phyloP scores from a whole-genome alignment of 257 asterid genomes.

The Solanum neorickii region DNA sequence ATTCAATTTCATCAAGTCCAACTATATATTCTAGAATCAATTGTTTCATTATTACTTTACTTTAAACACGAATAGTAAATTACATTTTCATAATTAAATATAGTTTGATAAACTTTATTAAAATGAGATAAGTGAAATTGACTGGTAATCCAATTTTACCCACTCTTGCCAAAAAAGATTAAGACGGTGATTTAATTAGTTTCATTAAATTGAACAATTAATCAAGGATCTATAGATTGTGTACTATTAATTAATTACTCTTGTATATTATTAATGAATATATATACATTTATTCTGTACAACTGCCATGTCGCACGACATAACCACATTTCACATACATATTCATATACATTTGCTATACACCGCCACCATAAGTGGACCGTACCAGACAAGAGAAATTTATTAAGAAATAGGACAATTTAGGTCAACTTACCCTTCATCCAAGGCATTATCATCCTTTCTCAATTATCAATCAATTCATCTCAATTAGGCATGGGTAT shows the following conservation, averaged over 20 bases:
- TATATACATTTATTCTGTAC: neutral
- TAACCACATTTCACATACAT: too few relatives aligned
- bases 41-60: too few relatives aligned
- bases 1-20: too few relatives aligned
- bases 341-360: too few relatives aligned
- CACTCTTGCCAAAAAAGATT: neutral
- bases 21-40: neutral
- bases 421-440: too few relatives aligned
- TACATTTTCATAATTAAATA: neutral
- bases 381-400: too few relatives aligned
- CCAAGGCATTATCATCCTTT: too few relatives aligned
- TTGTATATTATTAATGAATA: neutral
- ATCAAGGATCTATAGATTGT: neutral
- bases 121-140: neutral
- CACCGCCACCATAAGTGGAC: too few relatives aligned
- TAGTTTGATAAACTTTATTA: neutral
- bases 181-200: neutral
- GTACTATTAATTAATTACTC: neutral
- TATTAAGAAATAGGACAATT: too few relatives aligned
- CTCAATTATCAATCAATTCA: too few relatives aligned
- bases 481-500: too few relatives aligned
- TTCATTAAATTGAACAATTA: neutral
- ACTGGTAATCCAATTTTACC: neutral
- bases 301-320: neutral
- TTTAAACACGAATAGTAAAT: too few relatives aligned